These are phyloP conservation scores for Periconia macrospinosa DNA, from an alignment of 2,329 filamentous ascomycete genomes.

Conservation along the genomic window DNA sequence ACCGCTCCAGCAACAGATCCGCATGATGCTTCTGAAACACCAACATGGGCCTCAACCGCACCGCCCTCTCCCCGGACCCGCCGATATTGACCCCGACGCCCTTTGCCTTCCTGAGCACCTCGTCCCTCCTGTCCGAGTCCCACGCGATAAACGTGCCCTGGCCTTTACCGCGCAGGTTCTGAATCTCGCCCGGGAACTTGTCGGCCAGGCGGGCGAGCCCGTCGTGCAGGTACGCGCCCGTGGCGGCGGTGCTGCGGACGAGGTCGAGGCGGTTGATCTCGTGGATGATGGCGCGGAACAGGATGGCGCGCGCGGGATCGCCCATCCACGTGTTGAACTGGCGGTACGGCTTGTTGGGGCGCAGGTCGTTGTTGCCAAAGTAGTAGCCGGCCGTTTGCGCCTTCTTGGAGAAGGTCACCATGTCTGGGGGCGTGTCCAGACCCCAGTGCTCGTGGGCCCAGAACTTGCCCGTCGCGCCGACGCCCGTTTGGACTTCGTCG, in stretches of 20 bases:
- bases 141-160: constrained; percentile 93
- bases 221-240: constrained; percentile 76
- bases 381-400: constrained; percentile 93
- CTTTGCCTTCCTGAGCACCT: constrained; percentile 80
- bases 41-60: constrained; percentile 85
- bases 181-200: constrained; percentile 75
- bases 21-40: constrained; percentile 91
- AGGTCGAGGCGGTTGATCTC: constrained; percentile 77
- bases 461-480: constrained; percentile 91
- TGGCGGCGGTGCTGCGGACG: constrained; percentile 75
- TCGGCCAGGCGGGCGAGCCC: constrained; percentile 68
- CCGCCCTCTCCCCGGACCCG: constrained; percentile 73
- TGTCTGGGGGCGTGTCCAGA: constrained; percentile 77
- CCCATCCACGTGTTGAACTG: constrained; percentile 99
- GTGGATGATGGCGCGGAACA: constrained; percentile 83
- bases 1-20: constrained; percentile 75
- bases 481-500: constrained; percentile 91
- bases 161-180: constrained; percentile 83
- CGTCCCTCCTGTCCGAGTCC: constrained; percentile 78
- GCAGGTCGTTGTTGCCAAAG: constrained; percentile 76
- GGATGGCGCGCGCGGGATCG: constrained; percentile 79
- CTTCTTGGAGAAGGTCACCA: constrained; percentile 96
- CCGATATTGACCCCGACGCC: constrained; percentile 82
- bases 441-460: constrained; percentile 98
- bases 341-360: constrained; percentile 90